Evolutionary conservation across 176 grass and related monocot species (phyloP), one percentile per base, ranked within the genome.

Genomic region (Aegilops bicornis): DNA sequence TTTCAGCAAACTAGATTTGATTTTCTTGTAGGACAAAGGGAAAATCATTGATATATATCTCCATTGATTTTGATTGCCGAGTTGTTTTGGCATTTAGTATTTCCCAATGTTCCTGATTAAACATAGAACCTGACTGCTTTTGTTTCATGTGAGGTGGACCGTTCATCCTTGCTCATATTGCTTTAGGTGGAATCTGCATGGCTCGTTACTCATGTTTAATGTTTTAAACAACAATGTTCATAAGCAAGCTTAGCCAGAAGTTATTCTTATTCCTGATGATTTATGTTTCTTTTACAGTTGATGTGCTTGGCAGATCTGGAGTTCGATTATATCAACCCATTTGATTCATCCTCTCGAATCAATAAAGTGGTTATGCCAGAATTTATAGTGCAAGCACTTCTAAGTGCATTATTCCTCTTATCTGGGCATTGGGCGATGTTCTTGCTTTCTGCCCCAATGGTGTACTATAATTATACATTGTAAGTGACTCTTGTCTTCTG

Each of bases 311-410:
- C 97, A 43, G 94, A 98, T 85, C 92, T 98, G 31, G 97, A 98
- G 80, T 98, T 98, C 23, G 97, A 98, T 47, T 95, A 98, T 85
- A 98, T 98, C 88, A 98, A 98, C 37, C 92, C 92, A 1, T 98
- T 92, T 69, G 97, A 98, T 87, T 94, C 92, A 23, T 86, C 97
- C 4, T 94, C 90, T 36, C 84, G 90, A 45, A 98, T 98, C 91
- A 98, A 96, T 86, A 98, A 92, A 85, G 92, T 93, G 32, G 88
- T 96, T 80, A 86, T 94, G 77, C 94, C 94, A 25, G 97, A 98
- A 81, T 98, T 96, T 79, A 52, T 85, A 69, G 76, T 94, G 9
- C 94, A 96, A 94, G 92, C 88, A 76, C 58, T 85, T 61, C 73
- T 98, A 59, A 92, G 85, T 74, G 72, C 91, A 22, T 79, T 98